Base-by-base conservation (phyloP, 306 rosid genomes). In the Pyrus betulifolia region DNA sequence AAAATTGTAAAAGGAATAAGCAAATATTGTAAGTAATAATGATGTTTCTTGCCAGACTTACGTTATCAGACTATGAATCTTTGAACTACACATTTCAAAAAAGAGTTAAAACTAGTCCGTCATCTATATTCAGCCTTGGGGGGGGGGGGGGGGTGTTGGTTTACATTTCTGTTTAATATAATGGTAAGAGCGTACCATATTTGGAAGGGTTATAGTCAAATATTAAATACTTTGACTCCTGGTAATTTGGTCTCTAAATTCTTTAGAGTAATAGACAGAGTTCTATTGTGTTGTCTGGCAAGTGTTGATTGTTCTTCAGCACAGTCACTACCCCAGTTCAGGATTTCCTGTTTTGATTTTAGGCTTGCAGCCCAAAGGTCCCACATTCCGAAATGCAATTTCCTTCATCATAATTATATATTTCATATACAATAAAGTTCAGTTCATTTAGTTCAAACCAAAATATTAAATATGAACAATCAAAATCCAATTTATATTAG, bases 391-490 rank as follows among this genome's bases (percentile, higher is more conserved):
- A 71, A 89, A n/a, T 55, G 82, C 88, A 59, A 88, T 80, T 82
- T 88, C 74, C 90, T 88, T 60, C 90, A 88, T 74, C 90, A 90
- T 69, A 27, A 49, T 78, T 70, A 72, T 84, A 61, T 38, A 86
- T 76, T 61, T 75, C 88, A 88, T 84, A 72, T 12, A 83, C 64
- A 71, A 46, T 14, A 14, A 17, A 46, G 19, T 35, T 35, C 40
- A 6, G 40, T 6, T 35, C 8, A 35, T 35, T 35, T 33, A 33
- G 38, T 33, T 33, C 38, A 33, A 33, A 5, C 38, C 38, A 33
- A 33, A 33, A 33, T 33, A 33, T 33, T 5, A 33, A 33, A 33
- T 7, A 5, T 33, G 38, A 8, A 35, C 40, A 6, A 35, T 35
- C 40, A 35, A 35, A 35, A 35, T 35, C 40, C 40, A 35, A 35